These are phyloP conservation scores for Pistacia integerrima DNA, from an alignment of 345 rosid genomes.

Conservation along the genomic window DNA sequence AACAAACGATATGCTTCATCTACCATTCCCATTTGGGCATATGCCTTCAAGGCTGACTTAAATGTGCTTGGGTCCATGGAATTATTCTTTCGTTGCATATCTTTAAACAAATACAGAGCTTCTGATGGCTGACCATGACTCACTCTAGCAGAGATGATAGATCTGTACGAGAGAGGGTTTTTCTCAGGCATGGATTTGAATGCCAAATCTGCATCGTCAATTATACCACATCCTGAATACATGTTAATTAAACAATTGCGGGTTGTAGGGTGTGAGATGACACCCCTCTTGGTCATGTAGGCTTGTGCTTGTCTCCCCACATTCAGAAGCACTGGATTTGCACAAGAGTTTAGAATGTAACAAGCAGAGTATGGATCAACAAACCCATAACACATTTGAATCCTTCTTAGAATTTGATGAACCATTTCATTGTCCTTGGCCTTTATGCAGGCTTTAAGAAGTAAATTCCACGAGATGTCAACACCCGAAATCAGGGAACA, in stretches of 20 bases:
- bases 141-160: constrained; percentile 30
- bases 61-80: constrained; percentile 20
- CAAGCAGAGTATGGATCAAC: constrained; percentile 19
- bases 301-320: constrained; percentile 33
- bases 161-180: constrained; percentile 25
- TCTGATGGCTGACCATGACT: constrained; percentile 30
- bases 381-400: constrained; percentile 22
- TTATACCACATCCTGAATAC: constrained; percentile 24
- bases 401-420: constrained; percentile 26
- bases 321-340: constrained; percentile 20
- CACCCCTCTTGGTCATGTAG: constrained; percentile 30
- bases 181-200: constrained; percentile 22
- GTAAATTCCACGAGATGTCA: constrained; percentile 25
- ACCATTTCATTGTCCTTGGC: constrained; percentile 26
- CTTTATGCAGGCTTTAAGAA: constrained; percentile 29
- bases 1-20: constrained; percentile 22
- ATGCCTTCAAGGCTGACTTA: constrained; percentile 28
- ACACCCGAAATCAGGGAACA: constrained; percentile 24
- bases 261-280: constrained; percentile 23
- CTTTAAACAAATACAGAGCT: constrained; percentile 22
- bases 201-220: constrained; percentile 21
- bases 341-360: constrained; percentile 23
- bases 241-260: constrained; percentile 21
- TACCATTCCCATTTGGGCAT: constrained; percentile 20
- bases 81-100: constrained; percentile 23